phyloP scores from a whole-genome alignment of 2,329 filamentous ascomycete species.

The Aspergillus ochraceoroseus region DNA sequence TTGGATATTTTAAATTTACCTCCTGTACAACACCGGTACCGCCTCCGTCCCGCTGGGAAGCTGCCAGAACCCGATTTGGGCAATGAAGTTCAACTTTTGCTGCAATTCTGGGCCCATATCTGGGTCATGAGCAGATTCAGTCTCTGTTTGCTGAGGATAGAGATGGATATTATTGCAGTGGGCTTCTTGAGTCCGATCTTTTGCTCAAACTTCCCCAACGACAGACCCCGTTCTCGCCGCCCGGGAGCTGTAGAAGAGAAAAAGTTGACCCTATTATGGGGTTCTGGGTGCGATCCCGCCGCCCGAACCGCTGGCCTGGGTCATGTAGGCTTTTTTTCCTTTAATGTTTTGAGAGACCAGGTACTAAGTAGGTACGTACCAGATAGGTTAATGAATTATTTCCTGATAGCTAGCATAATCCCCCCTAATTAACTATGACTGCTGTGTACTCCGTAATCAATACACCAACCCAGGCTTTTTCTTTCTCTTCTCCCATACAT shows the following conservation, averaged over 20 bases:
- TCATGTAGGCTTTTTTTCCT: constrained; percentile 1
- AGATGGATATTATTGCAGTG: too few relatives aligned
- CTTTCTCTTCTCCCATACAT: background rate
- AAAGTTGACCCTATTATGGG: too few relatives aligned
- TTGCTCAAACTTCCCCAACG: too few relatives aligned
- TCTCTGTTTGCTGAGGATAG: too few relatives aligned
- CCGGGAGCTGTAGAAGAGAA: constrained; percentile 14
- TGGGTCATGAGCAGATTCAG: too few relatives aligned
- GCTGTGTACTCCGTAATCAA: too few relatives aligned
- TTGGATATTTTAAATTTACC: constrained; percentile 11
- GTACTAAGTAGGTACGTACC: background rate
- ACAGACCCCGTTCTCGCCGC: constrained; percentile 10
- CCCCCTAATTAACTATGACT: constrained; percentile 10
- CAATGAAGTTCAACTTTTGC: background rate
- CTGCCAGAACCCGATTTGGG: constrained; percentile 7
- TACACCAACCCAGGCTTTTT: too few relatives aligned
- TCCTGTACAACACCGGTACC: constrained; percentile 9
- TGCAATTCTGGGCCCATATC: too few relatives aligned
- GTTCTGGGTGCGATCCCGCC: constrained; percentile 9
- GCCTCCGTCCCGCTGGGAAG: constrained; percentile 1
- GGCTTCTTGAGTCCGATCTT: too few relatives aligned
- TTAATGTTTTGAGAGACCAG: too few relatives aligned
- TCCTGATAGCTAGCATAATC: too few relatives aligned
- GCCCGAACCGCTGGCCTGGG: constrained; percentile 15
- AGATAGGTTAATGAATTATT: too few relatives aligned